Evolutionary conservation across 2,329 filamentous ascomycete species (phyloP).

Genomic region (Ampelomyces quisqualis): DNA sequence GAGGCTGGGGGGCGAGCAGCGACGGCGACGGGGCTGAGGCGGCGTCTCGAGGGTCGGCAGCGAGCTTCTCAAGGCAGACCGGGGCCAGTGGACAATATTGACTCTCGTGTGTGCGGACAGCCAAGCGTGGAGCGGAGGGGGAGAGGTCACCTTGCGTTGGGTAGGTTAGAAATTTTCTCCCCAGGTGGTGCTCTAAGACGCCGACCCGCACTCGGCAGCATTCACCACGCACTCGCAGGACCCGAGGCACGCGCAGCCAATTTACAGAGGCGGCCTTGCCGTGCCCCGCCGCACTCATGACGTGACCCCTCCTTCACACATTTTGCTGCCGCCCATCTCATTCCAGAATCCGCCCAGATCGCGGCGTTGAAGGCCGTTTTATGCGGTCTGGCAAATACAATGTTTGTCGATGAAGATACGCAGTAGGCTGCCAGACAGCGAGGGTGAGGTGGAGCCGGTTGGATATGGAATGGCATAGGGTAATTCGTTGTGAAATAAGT

Average conservation of each 20-base stretch:
- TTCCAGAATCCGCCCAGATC: too few species aligned
- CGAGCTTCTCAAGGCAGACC: slow-evolving; percentile 29
- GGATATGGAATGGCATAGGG: too few species aligned
- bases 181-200: slow-evolving; percentile 17
- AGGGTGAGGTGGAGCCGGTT: too few species aligned
- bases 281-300: too few species aligned
- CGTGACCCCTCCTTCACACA: too few species aligned
- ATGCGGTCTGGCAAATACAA: too few species aligned
- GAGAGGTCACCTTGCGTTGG: slow-evolving; percentile 22
- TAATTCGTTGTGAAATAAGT: too few species aligned
- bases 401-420: too few species aligned
- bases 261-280: too few species aligned
- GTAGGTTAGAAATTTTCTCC: slow-evolving; percentile 24
- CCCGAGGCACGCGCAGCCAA: slow-evolving; percentile 19
- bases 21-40: slow-evolving; percentile 27
- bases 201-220: slow-evolving; percentile 17
- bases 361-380: too few species aligned
- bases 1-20: slow-evolving; percentile 19
- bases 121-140: slow-evolving; percentile 29
- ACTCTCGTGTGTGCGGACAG: slow-evolving; percentile 36
- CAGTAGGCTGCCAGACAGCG: too few species aligned
- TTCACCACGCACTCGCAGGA: slow-evolving; percentile 9
- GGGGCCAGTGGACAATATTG: slow-evolving; percentile 33
- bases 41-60: slow-evolving; percentile 28
- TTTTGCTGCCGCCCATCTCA: too few species aligned